Conservation (phyloP, 2,329 filamentous ascomycete species). For the Beauveria pseudobassiana region DNA sequence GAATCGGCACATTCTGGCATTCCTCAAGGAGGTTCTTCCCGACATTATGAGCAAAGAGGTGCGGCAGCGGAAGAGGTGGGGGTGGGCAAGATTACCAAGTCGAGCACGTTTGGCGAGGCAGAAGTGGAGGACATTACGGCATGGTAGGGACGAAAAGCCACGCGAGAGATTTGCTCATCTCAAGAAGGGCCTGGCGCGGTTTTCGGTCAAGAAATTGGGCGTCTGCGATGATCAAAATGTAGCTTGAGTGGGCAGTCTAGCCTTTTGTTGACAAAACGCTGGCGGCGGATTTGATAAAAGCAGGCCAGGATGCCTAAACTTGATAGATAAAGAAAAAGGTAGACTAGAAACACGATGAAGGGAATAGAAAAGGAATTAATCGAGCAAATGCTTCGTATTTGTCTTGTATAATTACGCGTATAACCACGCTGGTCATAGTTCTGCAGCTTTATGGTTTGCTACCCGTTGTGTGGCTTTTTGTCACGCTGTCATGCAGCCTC, state of each 20-base stretch:
- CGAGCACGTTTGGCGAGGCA: slow-evolving; percentile 87
- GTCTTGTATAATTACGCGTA: too few species aligned
- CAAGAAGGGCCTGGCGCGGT: background rate
- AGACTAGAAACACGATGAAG: too few species aligned
- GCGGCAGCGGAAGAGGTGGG: slow-evolving; percentile 40
- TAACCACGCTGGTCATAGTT: too few species aligned
- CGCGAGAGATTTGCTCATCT: background rate
- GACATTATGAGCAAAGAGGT: slow-evolving; percentile 72
- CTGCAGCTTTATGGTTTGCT: too few species aligned
- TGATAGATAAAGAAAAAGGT: background rate
- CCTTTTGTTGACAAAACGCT: background rate
- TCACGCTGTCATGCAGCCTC: too few species aligned
- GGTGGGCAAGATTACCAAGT: slow-evolving; percentile 65
- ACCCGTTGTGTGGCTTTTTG: too few species aligned
- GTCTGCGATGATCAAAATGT: background rate
- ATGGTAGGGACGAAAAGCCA: slow-evolving; percentile 48
- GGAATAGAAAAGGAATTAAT: background rate
- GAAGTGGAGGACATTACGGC: slow-evolving; percentile 95
- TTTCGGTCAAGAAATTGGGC: background rate
- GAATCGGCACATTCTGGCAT: slow-evolving; percentile 76
- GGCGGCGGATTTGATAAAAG: too few species aligned
- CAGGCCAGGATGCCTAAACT: too few species aligned
- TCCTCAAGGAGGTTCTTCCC: slow-evolving; percentile 73
- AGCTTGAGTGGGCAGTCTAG: background rate
- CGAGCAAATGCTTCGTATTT: background rate